A percentile compares a stretch with the other conserved stretches of the same genome.
These are phyloP conservation scores for Coemansia sp. DNA, from an alignment of 192 early-diverging fungal species.

Conservation along the genomic window DNA sequence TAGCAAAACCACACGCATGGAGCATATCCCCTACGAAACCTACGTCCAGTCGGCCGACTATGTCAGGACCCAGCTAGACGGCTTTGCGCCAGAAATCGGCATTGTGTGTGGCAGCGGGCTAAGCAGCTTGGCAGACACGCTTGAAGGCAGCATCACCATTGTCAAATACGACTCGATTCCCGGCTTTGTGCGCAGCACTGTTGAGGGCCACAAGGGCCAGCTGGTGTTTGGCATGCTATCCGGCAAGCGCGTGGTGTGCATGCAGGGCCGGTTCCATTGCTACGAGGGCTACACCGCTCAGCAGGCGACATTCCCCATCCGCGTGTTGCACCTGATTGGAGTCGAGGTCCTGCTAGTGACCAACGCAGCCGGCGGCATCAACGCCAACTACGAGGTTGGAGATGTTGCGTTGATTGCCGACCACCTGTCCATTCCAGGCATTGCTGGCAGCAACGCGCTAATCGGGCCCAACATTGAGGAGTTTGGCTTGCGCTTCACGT, in stretches of 20 bases:
- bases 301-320: slow-evolving; percentile 80
- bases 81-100: slow-evolving; percentile 57
- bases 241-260: slow-evolving; percentile 73
- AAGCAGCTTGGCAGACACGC: slow-evolving; percentile 74
- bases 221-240: slow-evolving; percentile 84
- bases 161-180: slow-evolving; percentile 82
- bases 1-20: not conserved
- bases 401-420: slow-evolving; percentile 81
- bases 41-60: slow-evolving; percentile 40
- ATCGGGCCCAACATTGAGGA: slow-evolving; percentile 78
- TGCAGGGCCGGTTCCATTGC: slow-evolving; percentile 89
- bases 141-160: slow-evolving; percentile 59
- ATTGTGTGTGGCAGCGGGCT: slow-evolving; percentile 91
- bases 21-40: slow-evolving; percentile 39
- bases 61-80: slow-evolving; percentile 14
- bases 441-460: slow-evolving; percentile 76
- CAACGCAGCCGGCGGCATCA: slow-evolving; percentile 87
- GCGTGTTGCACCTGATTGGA: slow-evolving; percentile 83
- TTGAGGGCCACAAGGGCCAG: slow-evolving; percentile 53
- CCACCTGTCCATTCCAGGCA: slow-evolving; percentile 75
- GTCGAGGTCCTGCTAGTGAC: slow-evolving; percentile 76
- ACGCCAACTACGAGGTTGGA: slow-evolving; percentile 75
- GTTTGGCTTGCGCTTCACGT: slow-evolving; percentile 89
- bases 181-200: slow-evolving; percentile 75
- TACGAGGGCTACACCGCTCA: slow-evolving; percentile 84